Percentiles rank a stretch among this genome's conserved stretches.
These are phyloP conservation scores for Haematococcus lacustris DNA, from an alignment of 139 green algal species.

Conservation along the genomic window DNA sequence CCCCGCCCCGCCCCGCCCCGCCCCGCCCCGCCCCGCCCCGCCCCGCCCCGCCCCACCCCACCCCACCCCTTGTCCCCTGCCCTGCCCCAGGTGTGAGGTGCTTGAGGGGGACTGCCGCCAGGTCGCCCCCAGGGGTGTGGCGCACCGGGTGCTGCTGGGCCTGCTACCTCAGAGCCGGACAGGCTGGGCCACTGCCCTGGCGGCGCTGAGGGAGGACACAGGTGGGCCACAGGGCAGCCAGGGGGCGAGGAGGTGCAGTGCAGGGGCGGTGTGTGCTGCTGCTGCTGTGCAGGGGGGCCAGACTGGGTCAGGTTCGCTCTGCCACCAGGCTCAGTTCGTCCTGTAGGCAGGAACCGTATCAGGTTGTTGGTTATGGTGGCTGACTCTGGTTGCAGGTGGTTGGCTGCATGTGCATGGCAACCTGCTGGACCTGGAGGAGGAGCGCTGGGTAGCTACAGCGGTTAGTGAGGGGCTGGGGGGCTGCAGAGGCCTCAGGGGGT, in stretches of 20 bases:
- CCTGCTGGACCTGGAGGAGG: conserved; percentile 49
- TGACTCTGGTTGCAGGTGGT: conserved; percentile 33
- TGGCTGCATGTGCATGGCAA: conserved; percentile 74
- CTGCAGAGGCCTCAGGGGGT: too few relatives aligned
- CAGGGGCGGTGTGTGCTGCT: too few relatives aligned
- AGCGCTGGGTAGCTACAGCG: conserved; percentile 14
- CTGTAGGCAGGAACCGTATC: too few relatives aligned
- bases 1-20: too few relatives aligned
- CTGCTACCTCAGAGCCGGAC: conserved; percentile 53
- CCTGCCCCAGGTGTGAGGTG: conserved; percentile 39
- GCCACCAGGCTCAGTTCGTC: too few relatives aligned
- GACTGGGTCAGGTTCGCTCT: too few relatives aligned
- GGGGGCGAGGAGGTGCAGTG: too few relatives aligned
- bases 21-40: too few relatives aligned
- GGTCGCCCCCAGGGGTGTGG: conserved; percentile 46
- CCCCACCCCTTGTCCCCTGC: neutral
- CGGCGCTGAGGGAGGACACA: conserved; percentile 33
- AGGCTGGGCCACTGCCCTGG: conserved; percentile 54
- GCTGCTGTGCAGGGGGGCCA: too few relatives aligned
- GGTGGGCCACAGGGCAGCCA: conserved; percentile 13
- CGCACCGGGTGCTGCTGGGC: conserved; percentile 65
- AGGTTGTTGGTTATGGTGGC: too few relatives aligned
- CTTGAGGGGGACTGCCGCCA: conserved; percentile 51
- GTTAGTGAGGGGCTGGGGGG: too few relatives aligned
- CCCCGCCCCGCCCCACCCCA: too few relatives aligned